Conservation (phyloP, 805 yeast species). For the Zygosaccharomyces kombuchaensis region DNA sequence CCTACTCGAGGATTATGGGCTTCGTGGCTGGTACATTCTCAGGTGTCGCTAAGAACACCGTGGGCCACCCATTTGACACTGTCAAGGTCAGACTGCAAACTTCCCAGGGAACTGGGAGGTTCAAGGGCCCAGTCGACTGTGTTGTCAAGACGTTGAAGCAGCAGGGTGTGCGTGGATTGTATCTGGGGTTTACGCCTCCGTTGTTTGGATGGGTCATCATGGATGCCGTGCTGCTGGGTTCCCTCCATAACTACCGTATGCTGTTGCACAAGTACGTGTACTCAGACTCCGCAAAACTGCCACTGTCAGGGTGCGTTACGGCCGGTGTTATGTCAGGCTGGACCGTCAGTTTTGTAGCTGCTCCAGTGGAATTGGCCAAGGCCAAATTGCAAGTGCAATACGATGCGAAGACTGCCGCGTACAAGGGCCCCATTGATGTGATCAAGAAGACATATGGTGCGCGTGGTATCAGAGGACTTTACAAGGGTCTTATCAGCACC, state of each 20-base stretch:
- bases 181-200: slow-evolving; percentile 91
- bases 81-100: slow-evolving; percentile 83
- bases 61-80: slow-evolving; percentile 92
- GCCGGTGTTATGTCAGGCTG: slow-evolving; percentile 80
- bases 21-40: slow-evolving; percentile 86
- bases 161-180: slow-evolving; percentile 77
- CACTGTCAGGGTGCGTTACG: slow-evolving; percentile 66
- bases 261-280: slow-evolving; percentile 62
- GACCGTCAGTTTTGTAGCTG: slow-evolving; percentile 94
- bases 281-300: slow-evolving; percentile 55
- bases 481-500: slow-evolving; percentile 79
- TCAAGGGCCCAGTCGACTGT: slow-evolving; percentile 81
- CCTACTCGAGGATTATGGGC: slow-evolving; percentile 45
- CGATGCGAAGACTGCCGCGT: slow-evolving; percentile 62
- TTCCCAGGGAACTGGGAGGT: slow-evolving; percentile 54
- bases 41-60: slow-evolving; percentile 81
- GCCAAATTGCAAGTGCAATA: slow-evolving; percentile 88
- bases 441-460: slow-evolving; percentile 51
- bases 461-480: slow-evolving; percentile 67
- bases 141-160: slow-evolving; percentile 62
- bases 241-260: slow-evolving; percentile 71
- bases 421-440: slow-evolving; percentile 79
- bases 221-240: slow-evolving; percentile 90
- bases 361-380: slow-evolving; percentile 86
- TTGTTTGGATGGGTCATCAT: slow-evolving; percentile 88